A percentile compares a stretch with the other conserved stretches of the same genome.
These are phyloP conservation scores for Catharanthus roseus DNA, from an alignment of 257 asterid genomes.

Conservation along the genomic window DNA sequence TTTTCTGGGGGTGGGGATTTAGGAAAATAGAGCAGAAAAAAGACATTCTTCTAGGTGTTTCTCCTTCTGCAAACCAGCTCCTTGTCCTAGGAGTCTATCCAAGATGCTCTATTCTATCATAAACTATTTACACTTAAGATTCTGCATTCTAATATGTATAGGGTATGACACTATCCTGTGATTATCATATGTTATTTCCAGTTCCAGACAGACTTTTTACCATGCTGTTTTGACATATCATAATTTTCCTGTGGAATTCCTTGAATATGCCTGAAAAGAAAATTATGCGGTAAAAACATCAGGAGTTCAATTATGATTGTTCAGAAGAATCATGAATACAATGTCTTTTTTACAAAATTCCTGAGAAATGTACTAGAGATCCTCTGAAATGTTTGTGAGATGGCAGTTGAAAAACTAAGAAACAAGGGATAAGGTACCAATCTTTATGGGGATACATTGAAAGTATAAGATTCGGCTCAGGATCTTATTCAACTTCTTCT, in stretches of 20 bases:
- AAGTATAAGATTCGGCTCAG: not conserved
- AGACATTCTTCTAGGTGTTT: not conserved
- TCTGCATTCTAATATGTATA: not conserved
- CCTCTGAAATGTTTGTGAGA: not conserved
- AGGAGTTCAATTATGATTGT: not conserved
- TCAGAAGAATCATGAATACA: not conserved
- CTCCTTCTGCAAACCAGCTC: not conserved
- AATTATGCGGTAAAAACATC: not conserved
- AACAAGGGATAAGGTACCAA: not conserved
- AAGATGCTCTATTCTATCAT: not conserved
- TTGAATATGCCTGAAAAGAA: not conserved
- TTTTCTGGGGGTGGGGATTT: not conserved
- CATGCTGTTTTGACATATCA: not conserved
- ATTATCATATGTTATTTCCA: not conserved
- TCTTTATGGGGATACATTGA: not conserved
- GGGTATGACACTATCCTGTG: not conserved
- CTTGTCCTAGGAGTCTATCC: not conserved
- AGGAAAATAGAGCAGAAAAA: not conserved
- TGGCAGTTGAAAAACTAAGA: not conserved
- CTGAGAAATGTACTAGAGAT: not conserved
- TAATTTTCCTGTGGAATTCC: not conserved
- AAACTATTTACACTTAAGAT: not conserved
- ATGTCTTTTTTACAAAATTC: not conserved
- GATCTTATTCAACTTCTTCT: not conserved
- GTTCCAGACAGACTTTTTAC: not conserved